Evolutionary conservation across 2,329 filamentous ascomycete species (phyloP).

Genomic region (Teratosphaeria pseudoeucalypti): DNA sequence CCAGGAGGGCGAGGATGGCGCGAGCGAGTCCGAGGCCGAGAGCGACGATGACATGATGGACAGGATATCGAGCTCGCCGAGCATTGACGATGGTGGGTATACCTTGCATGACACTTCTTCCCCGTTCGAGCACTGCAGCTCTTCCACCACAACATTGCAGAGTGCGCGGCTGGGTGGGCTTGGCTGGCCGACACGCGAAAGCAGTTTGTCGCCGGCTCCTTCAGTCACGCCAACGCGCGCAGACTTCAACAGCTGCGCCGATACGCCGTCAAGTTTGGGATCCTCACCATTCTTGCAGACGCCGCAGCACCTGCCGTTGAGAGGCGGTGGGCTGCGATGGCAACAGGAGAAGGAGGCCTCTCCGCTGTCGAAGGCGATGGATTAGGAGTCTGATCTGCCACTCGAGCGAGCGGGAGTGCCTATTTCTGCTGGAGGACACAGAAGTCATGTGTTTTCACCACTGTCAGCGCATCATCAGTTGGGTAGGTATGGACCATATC

Average conservation of each 20-base stretch:
- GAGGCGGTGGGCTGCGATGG: conserved; percentile 4
- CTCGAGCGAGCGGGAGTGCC: conserved; percentile 4
- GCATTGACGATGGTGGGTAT: conserved; percentile 97
- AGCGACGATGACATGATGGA: conserved; percentile 94
- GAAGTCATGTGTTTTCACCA: conserved; percentile 3
- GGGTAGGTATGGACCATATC: conserved; percentile 36
- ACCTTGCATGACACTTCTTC: conserved; percentile 25
- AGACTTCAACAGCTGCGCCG: conserved; percentile 26
- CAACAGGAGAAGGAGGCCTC: conserved; percentile 11
- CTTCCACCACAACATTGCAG: conserved; percentile 5
- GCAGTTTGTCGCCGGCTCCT: conserved; percentile 31
- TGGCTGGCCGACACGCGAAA: conserved; percentile 31
- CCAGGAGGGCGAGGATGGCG: conserved; percentile 43
- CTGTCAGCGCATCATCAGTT: conserved; percentile 37
- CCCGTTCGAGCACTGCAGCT: background rate
- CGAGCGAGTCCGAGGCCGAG: conserved; percentile 54
- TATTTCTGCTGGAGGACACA: conserved; percentile 2
- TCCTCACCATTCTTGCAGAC: conserved; percentile 36
- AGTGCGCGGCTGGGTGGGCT: conserved; percentile 1
- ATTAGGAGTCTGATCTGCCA: conserved; percentile 8
- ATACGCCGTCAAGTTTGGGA: conserved; percentile 13
- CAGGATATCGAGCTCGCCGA: conserved; percentile 96
- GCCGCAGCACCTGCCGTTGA: conserved; percentile 29
- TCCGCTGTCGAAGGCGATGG: conserved; percentile 10
- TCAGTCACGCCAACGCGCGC: conserved; percentile 16